These are phyloP conservation scores for Suillus placidus DNA, from an alignment of 768 basidiomycete species.

Conservation along the genomic window DNA sequence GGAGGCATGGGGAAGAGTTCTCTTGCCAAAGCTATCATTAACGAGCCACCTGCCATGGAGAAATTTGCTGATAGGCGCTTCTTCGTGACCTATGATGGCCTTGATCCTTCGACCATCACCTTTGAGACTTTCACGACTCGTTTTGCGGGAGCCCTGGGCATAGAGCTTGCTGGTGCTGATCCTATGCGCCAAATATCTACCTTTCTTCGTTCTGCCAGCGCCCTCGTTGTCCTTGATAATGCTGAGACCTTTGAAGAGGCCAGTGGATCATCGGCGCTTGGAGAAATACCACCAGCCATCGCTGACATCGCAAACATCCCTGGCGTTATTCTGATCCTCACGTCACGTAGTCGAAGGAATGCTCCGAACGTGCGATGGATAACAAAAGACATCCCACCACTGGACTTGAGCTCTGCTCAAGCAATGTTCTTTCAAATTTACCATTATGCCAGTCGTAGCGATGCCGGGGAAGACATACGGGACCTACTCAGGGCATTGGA, in stretches of 20 bases:
- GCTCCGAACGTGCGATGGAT: neutral
- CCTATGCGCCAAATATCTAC: neutral
- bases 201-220: neutral
- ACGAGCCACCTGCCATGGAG: neutral
- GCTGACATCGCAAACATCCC: neutral
- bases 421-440: neutral
- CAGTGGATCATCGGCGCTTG: neutral
- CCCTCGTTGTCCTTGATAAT: constrained; percentile 7
- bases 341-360: neutral
- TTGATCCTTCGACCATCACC: neutral
- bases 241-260: constrained; percentile 1
- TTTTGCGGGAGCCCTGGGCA: neutral
- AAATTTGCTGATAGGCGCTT: constrained; percentile 1
- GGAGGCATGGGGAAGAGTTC: constrained; percentile 10
- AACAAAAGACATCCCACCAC: constrained; percentile 1
- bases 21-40: neutral
- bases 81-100: constrained; percentile 3
- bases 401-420: neutral
- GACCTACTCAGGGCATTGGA: neutral
- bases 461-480: neutral
- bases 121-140: neutral
- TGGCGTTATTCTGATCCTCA: constrained; percentile 3
- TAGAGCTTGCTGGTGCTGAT: neutral
- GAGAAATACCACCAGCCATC: neutral
- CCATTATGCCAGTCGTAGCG: too few relatives aligned